Conservation (phyloP, 2,329 filamentous ascomycete genomes). For the Talaromyces sp. region DNA sequence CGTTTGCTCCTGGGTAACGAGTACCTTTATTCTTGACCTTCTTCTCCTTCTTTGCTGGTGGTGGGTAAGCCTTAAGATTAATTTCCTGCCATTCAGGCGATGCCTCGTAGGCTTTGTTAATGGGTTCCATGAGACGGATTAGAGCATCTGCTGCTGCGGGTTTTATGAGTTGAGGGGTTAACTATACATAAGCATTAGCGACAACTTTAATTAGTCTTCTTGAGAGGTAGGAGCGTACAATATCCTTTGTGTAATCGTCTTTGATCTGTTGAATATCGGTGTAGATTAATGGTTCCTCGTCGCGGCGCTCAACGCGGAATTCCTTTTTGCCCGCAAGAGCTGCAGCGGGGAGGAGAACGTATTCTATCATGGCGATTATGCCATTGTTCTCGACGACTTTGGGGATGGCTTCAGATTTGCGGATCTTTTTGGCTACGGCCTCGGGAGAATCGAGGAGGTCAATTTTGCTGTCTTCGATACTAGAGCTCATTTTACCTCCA, state of each 20-base stretch:
- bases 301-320: slow-evolving; percentile 66
- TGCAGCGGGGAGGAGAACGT: slow-evolving; percentile 72
- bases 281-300: slow-evolving; percentile 74
- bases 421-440: slow-evolving; percentile 73
- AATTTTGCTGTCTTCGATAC: slow-evolving; percentile 76
- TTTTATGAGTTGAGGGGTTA: slow-evolving; percentile 86
- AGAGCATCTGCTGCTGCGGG: slow-evolving; percentile 72
- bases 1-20: slow-evolving; percentile 49
- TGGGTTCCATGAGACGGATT: slow-evolving; percentile 70
- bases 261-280: slow-evolving; percentile 68
- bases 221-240: slow-evolving; percentile 51
- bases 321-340: slow-evolving; percentile 48
- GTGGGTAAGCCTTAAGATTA: slow-evolving; percentile 75
- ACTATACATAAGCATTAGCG: slow-evolving; percentile 37
- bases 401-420: slow-evolving; percentile 77
- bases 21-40: slow-evolving; percentile 74
- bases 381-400: slow-evolving; percentile 80
- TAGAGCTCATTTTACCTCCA: slow-evolving; percentile 83
- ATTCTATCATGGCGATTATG: slow-evolving; percentile 80
- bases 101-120: slow-evolving; percentile 68
- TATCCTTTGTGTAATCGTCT: slow-evolving; percentile 75
- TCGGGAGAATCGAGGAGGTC: slow-evolving; percentile 83
- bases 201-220: too few relatives aligned
- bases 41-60: slow-evolving; percentile 67
- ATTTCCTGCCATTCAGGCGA: slow-evolving; percentile 77